Base-by-base conservation (phyloP, 2,329 filamentous ascomycete genomes). In the Calonectria pauciramosa region DNA sequence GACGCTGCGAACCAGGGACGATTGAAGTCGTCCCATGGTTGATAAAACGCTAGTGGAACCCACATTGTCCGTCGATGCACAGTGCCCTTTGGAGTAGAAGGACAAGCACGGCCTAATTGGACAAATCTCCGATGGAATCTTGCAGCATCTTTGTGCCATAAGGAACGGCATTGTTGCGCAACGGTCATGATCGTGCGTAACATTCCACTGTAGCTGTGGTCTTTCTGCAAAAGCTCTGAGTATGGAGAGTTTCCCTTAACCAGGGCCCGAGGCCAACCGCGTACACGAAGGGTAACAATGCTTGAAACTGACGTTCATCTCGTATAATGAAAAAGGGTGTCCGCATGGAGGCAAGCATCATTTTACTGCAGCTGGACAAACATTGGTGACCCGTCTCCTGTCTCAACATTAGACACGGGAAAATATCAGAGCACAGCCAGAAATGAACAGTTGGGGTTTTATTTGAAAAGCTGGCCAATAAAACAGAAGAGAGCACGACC, bases 71-170 rank as follows among this genome's bases (percentile, higher is more conserved):
- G 32, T 28, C 49, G 30, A 34, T 41, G 34, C 69, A 71, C 60
- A 59, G 36, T 66, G 32, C 41, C 34, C 54, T 34, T 28, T 20
- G 49, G 26, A 36, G 13, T 32, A 44, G 41, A 51, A 16, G 11
- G 47, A 49, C 63, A 44, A 56, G 47, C 18, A 56, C n/a, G 47
- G 16, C 38, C 36, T 47, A 70, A 56, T 44, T 68, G 28, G 71
- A 36, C 51, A 63, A 68, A 70, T 68, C 28, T 47, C 70, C 66
- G 63, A 70, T 69, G 67, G 63, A 59, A 65, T 60, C 32, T 59
- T 74, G 74, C 74, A 71, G 71, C 68, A 75, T 75, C 71, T 71
- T 70, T 71, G 74, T 75, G 64, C 47, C 34, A 65, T 73, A 26
- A 26, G 28, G 36, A 51, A 44, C 10, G 18, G 26, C 23, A 32